Evolutionary conservation across 2,329 filamentous ascomycete species (phyloP).

Genomic region (Cercospora beticola): DNA sequence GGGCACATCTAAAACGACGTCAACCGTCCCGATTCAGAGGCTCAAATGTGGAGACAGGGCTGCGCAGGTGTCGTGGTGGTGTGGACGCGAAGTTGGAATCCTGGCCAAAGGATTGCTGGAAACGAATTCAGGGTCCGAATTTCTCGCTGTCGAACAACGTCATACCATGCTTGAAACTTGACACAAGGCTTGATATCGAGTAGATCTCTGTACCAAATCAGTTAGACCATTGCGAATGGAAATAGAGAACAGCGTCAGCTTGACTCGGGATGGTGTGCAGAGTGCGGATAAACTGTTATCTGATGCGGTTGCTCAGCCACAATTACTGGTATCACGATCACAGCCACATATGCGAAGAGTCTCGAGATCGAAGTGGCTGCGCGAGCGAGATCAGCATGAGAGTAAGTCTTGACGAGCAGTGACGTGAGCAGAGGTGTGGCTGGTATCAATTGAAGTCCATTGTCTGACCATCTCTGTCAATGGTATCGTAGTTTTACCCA

Average conservation of each 20-base stretch:
- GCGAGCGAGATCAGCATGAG: neutral
- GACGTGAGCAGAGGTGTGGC: neutral
- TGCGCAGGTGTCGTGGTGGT: neutral
- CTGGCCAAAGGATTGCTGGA: conserved; percentile 7
- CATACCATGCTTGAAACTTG: conserved; percentile 3
- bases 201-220: neutral
- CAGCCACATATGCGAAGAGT: neutral
- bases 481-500: conserved; percentile 15
- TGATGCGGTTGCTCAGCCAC: conserved; percentile 1
- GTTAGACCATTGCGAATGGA: neutral
- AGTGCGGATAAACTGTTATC: neutral
- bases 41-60: neutral
- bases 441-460: neutral
- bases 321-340: neutral
- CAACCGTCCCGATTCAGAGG: neutral
- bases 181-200: neutral
- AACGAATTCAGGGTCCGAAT: conserved; percentile 1
- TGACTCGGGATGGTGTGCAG: neutral
- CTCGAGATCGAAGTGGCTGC: neutral
- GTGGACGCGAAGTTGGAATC: conserved; percentile 7
- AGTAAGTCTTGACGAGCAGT: neutral
- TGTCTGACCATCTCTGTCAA: conserved; percentile 1
- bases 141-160: neutral
- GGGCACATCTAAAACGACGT: neutral
- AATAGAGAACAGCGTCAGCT: neutral